Evolutionary conservation across 768 basidiomycete species (phyloP).

Genomic region (Coprinopsis strossmayeri): DNA sequence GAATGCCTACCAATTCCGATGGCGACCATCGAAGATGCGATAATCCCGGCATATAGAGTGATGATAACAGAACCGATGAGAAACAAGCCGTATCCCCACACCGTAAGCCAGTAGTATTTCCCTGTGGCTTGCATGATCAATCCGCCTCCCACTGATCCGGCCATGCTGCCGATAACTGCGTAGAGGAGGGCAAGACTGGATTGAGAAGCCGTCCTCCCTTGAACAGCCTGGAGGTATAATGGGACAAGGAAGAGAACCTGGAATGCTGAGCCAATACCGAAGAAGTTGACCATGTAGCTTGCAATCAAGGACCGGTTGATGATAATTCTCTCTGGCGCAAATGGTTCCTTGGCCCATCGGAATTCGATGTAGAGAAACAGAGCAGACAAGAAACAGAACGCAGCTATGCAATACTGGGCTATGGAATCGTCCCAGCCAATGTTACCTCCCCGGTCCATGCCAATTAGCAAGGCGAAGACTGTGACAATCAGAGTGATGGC

Average conservation of each 20-base stretch:
- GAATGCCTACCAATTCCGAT: slow-evolving; percentile 35
- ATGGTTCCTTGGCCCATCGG: slow-evolving; percentile 48
- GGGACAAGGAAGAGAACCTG: slow-evolving; percentile 46
- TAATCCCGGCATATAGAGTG: slow-evolving; percentile 32
- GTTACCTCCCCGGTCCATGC: slow-evolving; percentile 49
- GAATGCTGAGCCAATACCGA: slow-evolving; percentile 39
- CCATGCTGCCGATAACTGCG: slow-evolving; percentile 36
- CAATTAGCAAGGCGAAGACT: slow-evolving; percentile 51
- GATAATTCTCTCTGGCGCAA: slow-evolving; percentile 51
- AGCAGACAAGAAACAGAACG: slow-evolving; percentile 25
- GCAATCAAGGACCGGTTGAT: slow-evolving; percentile 42
- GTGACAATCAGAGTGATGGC: slow-evolving; percentile 48
- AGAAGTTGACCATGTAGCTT: slow-evolving; percentile 54
- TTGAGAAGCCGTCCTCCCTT: slow-evolving; percentile 36
- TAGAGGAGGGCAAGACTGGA: slow-evolving; percentile 50
- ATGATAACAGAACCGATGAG: slow-evolving; percentile 31
- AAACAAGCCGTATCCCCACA: slow-evolving; percentile 32
- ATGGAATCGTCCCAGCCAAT: slow-evolving; percentile 36
- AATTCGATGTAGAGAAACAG: slow-evolving; percentile 43
- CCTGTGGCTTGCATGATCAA: slow-evolving; percentile 54
- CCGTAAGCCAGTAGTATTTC: slow-evolving; percentile 46
- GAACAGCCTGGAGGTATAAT: slow-evolving; percentile 54
- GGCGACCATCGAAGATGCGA: slow-evolving; percentile 28
- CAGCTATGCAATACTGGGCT: slow-evolving; percentile 29
- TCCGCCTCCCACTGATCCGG: slow-evolving; percentile 46